These are phyloP conservation scores for Trichoderma breve DNA, from an alignment of 2,329 filamentous ascomycete genomes.

Conservation along the genomic window DNA sequence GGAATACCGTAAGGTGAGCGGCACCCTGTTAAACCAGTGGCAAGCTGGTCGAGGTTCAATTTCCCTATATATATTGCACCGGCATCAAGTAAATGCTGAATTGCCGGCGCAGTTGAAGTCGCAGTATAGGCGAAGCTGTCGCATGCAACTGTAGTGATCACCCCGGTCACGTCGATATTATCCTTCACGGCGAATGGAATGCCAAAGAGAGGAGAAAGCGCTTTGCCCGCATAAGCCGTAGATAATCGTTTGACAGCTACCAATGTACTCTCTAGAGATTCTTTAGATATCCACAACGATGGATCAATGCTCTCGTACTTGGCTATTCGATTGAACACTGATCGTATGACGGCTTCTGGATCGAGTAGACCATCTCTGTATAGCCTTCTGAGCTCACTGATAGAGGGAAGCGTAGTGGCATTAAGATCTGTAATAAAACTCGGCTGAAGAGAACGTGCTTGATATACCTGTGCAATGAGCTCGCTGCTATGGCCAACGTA, in stretches of 20 bases:
- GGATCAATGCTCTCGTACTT: background rate
- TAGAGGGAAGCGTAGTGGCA: background rate
- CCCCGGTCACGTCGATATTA: conserved; percentile 24
- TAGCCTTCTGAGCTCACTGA: background rate
- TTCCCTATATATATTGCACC: conserved; percentile 41
- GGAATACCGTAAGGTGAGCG: conserved; percentile 21
- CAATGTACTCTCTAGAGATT: background rate
- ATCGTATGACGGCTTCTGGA: background rate
- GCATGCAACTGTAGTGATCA: conserved; percentile 23
- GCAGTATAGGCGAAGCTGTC: conserved; percentile 15
- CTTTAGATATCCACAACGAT: background rate
- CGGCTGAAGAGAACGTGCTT: background rate
- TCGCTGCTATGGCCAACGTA: background rate
- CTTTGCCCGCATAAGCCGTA: background rate
- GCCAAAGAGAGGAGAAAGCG: conserved; percentile 24
- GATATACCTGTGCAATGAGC: background rate
- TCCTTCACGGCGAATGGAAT: conserved; percentile 26
- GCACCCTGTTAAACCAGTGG: conserved; percentile 25
- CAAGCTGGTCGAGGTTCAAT: conserved; percentile 50
- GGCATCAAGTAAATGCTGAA: conserved; percentile 25
- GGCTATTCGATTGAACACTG: background rate
- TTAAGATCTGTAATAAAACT: background rate
- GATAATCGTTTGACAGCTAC: background rate
- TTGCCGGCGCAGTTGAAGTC: conserved; percentile 22
- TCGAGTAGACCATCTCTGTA: background rate